Percentiles rank a stretch among this genome's conserved stretches.
These are phyloP conservation scores for Phytophthora aleatoria DNA, from an alignment of 352 stramenopile genomes.

Conservation along the genomic window DNA sequence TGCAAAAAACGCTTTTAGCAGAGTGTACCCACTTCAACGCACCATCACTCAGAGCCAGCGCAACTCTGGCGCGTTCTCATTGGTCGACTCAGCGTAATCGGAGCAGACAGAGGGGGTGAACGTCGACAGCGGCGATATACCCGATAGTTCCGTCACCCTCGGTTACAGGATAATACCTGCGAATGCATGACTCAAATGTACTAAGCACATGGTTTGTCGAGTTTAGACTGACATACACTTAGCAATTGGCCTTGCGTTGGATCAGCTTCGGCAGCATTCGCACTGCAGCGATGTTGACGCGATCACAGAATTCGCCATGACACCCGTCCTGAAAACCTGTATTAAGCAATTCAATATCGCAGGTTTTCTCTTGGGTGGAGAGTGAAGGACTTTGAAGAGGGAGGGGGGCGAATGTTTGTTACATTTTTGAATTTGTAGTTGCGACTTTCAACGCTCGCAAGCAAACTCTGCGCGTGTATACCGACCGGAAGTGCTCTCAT, in stretches of 20 bases:
- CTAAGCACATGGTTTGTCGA: no score
- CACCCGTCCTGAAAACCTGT: conserved; percentile 10
- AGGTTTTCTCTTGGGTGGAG: conserved; percentile 38
- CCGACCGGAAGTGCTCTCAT: background rate
- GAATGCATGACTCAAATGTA: background rate
- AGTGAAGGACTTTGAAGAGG: conserved; percentile 40
- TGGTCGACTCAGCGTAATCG: conserved; percentile 1
- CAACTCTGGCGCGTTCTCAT: conserved; percentile 4
- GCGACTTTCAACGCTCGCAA: conserved; percentile 4
- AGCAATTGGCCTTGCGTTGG: background rate
- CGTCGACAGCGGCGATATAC: background rate
- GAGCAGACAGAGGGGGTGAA: conserved; percentile 5
- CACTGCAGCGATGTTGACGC: conserved; percentile 16
- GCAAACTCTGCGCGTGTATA: background rate
- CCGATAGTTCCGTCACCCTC: background rate
- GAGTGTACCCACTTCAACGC: conserved; percentile 15
- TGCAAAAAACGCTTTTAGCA: no score
- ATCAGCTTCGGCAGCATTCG: background rate
- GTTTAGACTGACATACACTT: no score
- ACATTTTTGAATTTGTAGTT: conserved; percentile 10
- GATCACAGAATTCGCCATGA: conserved; percentile 9
- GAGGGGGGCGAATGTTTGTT: conserved; percentile 39
- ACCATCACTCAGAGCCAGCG: conserved; percentile 28
- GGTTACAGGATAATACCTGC: background rate
- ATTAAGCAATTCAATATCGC: conserved; percentile 4